Evolutionary conservation across 805 yeast species (phyloP), one percentile per base, ranked within the genome.

Genomic region (Cyberlindnera subsufficiens): DNA sequence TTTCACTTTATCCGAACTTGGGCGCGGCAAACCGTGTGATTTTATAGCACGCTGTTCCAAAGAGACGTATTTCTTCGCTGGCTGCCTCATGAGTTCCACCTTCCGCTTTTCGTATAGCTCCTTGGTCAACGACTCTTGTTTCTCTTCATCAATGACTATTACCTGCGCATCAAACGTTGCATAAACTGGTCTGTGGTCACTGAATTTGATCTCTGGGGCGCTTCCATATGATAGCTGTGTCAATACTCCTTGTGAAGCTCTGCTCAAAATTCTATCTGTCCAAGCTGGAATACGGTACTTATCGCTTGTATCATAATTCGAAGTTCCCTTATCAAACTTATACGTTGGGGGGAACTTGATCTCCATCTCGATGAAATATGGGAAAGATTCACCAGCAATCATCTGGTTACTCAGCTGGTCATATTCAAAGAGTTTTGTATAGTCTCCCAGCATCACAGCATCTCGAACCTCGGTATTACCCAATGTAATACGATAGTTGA

Each of bases 241-340:
- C 43, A 90, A 60, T 18, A 20, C n/a, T 4, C 35, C 35, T 10
- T 74, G 68, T n/a, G 66, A 65, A 14, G 85, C 80, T 20, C 84
- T 68, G 55, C 79, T 81, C 38, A 90, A 63, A 29, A 91, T 80
- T 44, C 99, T 68, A 65, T 93, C 99, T 3, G 98, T 90, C 99
- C 99, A 93, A 0, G 99, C 95, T 1, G 99, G 99, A 11, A 86
- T 80, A 48, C 99, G 76, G 62, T 80, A 82, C 63, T 93, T 93
- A 55, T 91, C 98, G 33, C 95, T 82, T 0, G 95, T 76, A 60
- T 93, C 99, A 59, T 90, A 93, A 3, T 58, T 64, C 37, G 75
- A 77, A 0, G 95, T 83, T 5, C 95, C 95, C 38, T 86, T 84
- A 59, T 93, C 96, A 60, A 83, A 93, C 59, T 93, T 93, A 65